phyloP scores from a whole-genome alignment of 2,329 filamentous ascomycete genomes.

The Aspergillus fumigatiaffinis region DNA sequence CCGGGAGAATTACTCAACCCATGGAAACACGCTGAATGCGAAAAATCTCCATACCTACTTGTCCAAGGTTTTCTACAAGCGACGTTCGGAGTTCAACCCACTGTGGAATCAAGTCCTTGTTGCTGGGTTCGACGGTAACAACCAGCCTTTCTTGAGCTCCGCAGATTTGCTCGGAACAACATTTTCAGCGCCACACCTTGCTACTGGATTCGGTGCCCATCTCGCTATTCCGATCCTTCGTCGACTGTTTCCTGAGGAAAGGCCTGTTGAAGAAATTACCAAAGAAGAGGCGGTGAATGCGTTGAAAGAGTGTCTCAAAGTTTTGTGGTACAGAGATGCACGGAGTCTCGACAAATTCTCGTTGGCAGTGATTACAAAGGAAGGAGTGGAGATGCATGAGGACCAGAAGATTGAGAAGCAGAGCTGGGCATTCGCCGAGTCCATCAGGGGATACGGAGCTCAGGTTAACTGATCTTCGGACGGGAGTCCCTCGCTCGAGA shows the following conservation, averaged over 20 bases:
- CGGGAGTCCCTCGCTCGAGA: conserved; percentile 32
- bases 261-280: conserved; percentile 64
- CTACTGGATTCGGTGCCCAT: conserved; percentile 90
- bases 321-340: conserved; percentile 94
- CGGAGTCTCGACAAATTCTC: conserved; percentile 88
- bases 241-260: conserved; percentile 78
- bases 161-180: conserved; percentile 92
- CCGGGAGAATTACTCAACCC: conserved; percentile 74
- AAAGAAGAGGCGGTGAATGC: conserved; percentile 75
- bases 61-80: conserved; percentile 91
- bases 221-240: conserved; percentile 90
- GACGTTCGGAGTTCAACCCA: conserved; percentile 92
- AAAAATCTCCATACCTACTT: conserved; percentile 97
- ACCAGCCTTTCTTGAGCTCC: conserved; percentile 82
- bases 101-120: conserved; percentile 96
- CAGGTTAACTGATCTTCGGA: conserved; percentile 53
- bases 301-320: conserved; percentile 95
- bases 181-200: conserved; percentile 80
- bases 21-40: conserved; percentile 65
- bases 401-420: conserved; percentile 86
- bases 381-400: conserved; percentile 80
- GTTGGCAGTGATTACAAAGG: conserved; percentile 82
- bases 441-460: conserved; percentile 91
- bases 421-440: conserved; percentile 97
- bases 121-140: conserved; percentile 75